phyloP scores from a whole-genome alignment of 2,329 filamentous ascomycete genomes.

The Plectosphaerella cucumerina region DNA sequence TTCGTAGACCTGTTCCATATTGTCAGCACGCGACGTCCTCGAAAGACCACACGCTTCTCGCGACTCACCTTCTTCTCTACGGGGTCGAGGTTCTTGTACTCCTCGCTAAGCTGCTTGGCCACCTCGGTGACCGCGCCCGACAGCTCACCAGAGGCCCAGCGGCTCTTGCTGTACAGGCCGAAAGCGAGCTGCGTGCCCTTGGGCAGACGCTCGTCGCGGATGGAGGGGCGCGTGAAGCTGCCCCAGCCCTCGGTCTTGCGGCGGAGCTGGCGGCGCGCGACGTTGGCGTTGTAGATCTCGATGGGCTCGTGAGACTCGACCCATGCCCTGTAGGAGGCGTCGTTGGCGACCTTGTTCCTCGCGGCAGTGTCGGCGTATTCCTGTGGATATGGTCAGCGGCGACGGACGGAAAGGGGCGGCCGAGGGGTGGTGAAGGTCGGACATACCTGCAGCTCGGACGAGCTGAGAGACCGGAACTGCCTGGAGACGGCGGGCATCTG shows the following conservation, averaged over 20 bases:
- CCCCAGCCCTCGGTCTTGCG: constrained; percentile 22
- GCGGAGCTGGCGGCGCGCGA: constrained; percentile 37
- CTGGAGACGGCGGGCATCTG: constrained; percentile 22
- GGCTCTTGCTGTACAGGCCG: constrained; percentile 31
- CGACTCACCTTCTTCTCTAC: constrained; percentile 34
- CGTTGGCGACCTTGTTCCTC: constrained; percentile 37
- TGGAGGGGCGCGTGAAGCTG: constrained; percentile 8
- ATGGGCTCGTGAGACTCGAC: constrained; percentile 35
- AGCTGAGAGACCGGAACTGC: constrained; percentile 34
- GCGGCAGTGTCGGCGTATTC: constrained; percentile 10
- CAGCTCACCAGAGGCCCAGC: constrained; percentile 26
- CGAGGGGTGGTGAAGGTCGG: constrained; percentile 1
- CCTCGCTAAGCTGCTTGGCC: constrained; percentile 18
- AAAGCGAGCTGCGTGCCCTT: constrained; percentile 29
- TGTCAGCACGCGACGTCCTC: not conserved
- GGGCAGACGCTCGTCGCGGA: constrained; percentile 46
- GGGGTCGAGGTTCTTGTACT: constrained; percentile 40
- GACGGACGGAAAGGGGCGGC: not conserved
- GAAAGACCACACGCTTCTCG: not conserved
- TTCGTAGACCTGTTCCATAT: constrained; percentile 24
- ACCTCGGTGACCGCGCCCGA: constrained; percentile 11
- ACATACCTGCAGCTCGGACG: constrained; percentile 39
- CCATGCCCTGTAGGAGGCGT: constrained; percentile 39
- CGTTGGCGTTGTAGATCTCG: constrained; percentile 41
- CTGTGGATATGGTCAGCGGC: no score